Percentiles rank a stretch among this genome's conserved stretches.
Conservation (phyloP, 345 rosid species). For the Angophora floribunda region DNA sequence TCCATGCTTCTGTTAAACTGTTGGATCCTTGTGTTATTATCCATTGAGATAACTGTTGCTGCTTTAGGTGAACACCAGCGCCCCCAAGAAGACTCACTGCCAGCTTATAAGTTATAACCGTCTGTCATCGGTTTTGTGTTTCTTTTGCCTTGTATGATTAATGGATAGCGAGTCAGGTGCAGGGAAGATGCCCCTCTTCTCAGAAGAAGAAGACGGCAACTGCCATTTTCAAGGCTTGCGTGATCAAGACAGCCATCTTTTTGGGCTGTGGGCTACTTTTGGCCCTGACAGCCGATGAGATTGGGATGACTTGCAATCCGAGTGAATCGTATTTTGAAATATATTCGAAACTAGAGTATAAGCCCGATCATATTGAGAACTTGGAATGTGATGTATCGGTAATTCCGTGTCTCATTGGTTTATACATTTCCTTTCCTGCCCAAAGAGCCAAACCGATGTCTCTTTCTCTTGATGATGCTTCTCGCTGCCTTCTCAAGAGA, state of each 20-base stretch:
- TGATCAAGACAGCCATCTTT: neutral
- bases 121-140: neutral
- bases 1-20: neutral
- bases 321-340: neutral
- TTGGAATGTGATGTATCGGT: too few species aligned
- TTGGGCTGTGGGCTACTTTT: neutral
- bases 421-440: neutral
- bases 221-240: neutral
- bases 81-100: neutral
- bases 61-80: neutral
- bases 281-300: neutral
- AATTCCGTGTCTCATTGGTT: neutral
- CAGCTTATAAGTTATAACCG: neutral
- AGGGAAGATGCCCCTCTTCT: neutral
- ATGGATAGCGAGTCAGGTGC: neutral
- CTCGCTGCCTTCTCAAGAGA: neutral
- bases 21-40: neutral
- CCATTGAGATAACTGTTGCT: neutral
- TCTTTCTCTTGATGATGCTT: neutral
- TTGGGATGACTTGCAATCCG: neutral
- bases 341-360: neutral
- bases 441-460: neutral
- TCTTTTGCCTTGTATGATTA: neutral
- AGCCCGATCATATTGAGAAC: neutral
- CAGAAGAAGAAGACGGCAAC: neutral